phyloP scores from a whole-genome alignment of 2,329 filamentous ascomycete species.

The Macrophomina phaseolina region DNA sequence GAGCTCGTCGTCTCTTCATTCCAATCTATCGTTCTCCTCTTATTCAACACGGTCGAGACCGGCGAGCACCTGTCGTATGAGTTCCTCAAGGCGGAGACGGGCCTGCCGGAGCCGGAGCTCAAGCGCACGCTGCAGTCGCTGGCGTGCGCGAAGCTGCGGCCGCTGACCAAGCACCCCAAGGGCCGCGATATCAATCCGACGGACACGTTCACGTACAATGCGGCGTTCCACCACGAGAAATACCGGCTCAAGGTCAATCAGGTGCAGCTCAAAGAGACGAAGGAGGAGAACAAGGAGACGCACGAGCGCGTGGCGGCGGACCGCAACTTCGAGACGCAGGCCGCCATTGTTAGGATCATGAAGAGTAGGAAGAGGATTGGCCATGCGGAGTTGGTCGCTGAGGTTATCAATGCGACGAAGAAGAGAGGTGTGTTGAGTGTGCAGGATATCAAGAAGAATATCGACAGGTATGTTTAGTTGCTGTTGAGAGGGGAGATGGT shows the following conservation, averaged over 20 bases:
- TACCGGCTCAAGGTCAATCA: conserved; percentile 98
- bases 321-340: conserved; percentile 94
- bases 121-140: conserved; percentile 92
- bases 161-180: conserved; percentile 84
- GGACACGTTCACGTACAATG: conserved; percentile 87
- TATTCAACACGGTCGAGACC: conserved; percentile 77
- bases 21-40: conserved; percentile 86
- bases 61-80: conserved; percentile 73
- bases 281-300: conserved; percentile 91
- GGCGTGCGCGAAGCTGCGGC: conserved; percentile 85
- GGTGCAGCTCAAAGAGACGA: conserved; percentile 95
- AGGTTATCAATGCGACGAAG: conserved; percentile 91
- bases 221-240: conserved; percentile 77
- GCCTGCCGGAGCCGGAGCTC: conserved; percentile 79
- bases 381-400: conserved; percentile 84
- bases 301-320: conserved; percentile 89
- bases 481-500: background rate
- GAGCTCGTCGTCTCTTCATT: conserved; percentile 91
- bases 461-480: conserved; percentile 73
- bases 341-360: conserved; percentile 95
- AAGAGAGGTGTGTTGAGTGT: conserved; percentile 85
- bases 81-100: conserved; percentile 76
- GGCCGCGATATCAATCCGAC: conserved; percentile 77
- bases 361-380: conserved; percentile 89
- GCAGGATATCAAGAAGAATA: conserved; percentile 92